A percentile compares a stretch with the other conserved stretches of the same genome.
phyloP scores from a whole-genome alignment of 2,329 filamentous ascomycete genomes.

The Fusarium citri region DNA sequence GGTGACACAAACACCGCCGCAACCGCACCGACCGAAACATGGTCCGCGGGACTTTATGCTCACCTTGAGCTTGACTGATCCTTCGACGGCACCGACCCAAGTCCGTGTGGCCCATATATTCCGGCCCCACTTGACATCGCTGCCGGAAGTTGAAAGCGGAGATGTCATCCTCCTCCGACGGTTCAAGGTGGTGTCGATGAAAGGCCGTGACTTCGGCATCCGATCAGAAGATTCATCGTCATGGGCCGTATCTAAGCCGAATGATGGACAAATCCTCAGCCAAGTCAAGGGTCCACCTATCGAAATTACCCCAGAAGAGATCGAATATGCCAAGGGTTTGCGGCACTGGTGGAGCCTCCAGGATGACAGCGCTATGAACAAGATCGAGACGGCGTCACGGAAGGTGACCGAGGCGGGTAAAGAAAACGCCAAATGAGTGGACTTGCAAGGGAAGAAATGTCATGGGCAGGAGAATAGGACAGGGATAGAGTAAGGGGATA shows the following conservation, averaged over 20 bases:
- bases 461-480: slow-evolving; percentile 19
- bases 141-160: slow-evolving; percentile 66
- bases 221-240: slow-evolving; percentile 66
- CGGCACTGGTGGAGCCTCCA: slow-evolving; percentile 62
- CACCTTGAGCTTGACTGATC: slow-evolving; percentile 68
- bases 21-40: slow-evolving; percentile 65
- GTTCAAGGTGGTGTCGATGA: slow-evolving; percentile 66
- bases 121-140: slow-evolving; percentile 66
- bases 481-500: slow-evolving; percentile 20
- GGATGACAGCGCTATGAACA: slow-evolving; percentile 59
- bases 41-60: slow-evolving; percentile 71
- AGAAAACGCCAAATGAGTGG: slow-evolving; percentile 45
- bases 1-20: slow-evolving; percentile 61
- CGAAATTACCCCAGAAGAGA: slow-evolving; percentile 64
- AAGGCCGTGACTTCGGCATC: slow-evolving; percentile 67
- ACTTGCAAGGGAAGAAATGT: neutral
- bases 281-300: slow-evolving; percentile 71
- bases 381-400: slow-evolving; percentile 61
- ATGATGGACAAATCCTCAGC: slow-evolving; percentile 54
- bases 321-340: slow-evolving; percentile 61
- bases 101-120: slow-evolving; percentile 69
- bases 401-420: slow-evolving; percentile 48
- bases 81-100: slow-evolving; percentile 61
- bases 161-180: slow-evolving; percentile 69
- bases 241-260: slow-evolving; percentile 71